These are phyloP conservation scores for Trifolium subterraneum DNA, from an alignment of 306 rosid species.

Conservation along the genomic window DNA sequence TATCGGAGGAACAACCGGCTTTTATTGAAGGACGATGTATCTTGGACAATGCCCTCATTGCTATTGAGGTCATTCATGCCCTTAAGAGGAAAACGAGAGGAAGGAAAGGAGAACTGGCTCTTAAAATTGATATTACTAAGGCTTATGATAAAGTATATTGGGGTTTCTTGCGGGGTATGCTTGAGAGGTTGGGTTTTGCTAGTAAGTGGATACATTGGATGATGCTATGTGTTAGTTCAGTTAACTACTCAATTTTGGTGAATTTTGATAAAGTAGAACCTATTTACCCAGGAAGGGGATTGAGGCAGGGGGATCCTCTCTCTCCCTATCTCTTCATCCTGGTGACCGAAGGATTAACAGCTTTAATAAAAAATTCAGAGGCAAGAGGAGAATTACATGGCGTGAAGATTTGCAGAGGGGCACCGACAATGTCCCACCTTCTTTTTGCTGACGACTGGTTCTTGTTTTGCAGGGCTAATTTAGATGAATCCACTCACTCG, in stretches of 20 bases:
- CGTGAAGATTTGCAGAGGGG: not conserved
- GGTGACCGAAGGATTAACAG: accelerated
- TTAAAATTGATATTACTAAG: not conserved
- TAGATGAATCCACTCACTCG: too few relatives aligned
- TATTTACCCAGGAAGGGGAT: not conserved
- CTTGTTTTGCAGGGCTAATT: too few relatives aligned
- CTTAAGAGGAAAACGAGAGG: not conserved
- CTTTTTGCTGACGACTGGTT: not conserved
- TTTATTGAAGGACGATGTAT: not conserved
- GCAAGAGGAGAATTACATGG: not conserved
- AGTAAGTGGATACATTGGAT: not conserved
- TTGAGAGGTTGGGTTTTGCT: not conserved
- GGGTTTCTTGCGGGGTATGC: not conserved
- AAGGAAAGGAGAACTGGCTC: not conserved
- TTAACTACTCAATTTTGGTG: too few relatives aligned
- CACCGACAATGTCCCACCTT: not conserved
- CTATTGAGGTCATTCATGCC: not conserved
- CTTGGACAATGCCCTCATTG: not conserved
- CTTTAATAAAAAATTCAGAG: accelerated
- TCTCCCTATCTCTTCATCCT: not conserved
- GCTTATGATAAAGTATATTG: not conserved
- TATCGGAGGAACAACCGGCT: not conserved
- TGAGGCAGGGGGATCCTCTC: not conserved
- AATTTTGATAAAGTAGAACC: not conserved
- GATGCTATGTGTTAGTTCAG: not conserved